Evolutionary conservation across 495 filamentous ascomycete species (phyloP), one percentile per base, ranked within the genome.

Genomic region (Melanomma pulvis-pyrius): DNA sequence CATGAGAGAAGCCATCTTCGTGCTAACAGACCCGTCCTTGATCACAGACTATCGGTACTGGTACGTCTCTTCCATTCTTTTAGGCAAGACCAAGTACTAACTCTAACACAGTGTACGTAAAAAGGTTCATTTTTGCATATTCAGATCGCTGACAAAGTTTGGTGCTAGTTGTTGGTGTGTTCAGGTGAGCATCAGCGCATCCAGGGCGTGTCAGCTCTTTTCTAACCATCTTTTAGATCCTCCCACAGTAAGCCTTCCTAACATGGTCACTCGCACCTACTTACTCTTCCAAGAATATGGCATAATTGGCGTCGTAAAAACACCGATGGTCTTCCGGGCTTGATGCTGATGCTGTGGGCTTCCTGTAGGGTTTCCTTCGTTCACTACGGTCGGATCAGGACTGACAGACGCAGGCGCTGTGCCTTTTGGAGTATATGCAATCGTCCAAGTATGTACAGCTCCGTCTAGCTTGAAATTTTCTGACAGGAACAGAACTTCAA

Each of bases 301-400:
- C 82, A 84, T 61, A 92, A 90, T 73, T 90, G 84, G 81, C 78
- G 79, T 11, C 80, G 77, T 12, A 92, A 92, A 69, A 83, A 83
- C 53, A 92, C 90, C 0, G 87, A 91, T 44, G 90, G 90, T 0
- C 79, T 92, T 0, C 90, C 90, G 4, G 84, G 81, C 0, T 65
- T 78, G 17, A 92, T 92, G 89, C 87, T 91, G 83, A 85, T 91
- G 59, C 73, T 92, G 1, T 92, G 89, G 89, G 87, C 86, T 24
- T 72, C 82, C 30, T 88, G 87, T 89, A 74, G 72, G 17, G 22
- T 9, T 59, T 41, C 47, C 26, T 19, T 21, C 29, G 46, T n/a
- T 30, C 30, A n/a, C 39, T 29, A 21, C 6, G 7, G 1, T 36
- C 22, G 19, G n/a, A 24, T 29, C 21, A 47, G 44, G 24, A 36